phyloP scores from a whole-genome alignment of 257 asterid species.

The Prunella vulgaris region DNA sequence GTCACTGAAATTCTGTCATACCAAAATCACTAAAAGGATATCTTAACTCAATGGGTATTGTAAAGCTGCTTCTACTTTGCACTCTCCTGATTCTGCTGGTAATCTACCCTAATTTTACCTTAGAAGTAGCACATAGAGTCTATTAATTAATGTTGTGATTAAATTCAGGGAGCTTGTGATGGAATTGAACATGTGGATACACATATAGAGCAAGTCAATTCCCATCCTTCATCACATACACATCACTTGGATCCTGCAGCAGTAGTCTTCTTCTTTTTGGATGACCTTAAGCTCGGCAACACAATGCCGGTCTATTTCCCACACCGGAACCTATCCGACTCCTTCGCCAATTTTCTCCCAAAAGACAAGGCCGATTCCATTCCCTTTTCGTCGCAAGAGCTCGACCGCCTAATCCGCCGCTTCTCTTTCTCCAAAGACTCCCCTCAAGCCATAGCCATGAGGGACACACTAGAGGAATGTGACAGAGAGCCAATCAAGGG shows the following conservation, averaged over 20 bases:
- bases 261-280: constrained; percentile 51
- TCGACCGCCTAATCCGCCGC: constrained; percentile 35
- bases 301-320: constrained; percentile 50
- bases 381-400: constrained; percentile 52
- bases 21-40: not conserved
- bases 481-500: constrained; percentile 47
- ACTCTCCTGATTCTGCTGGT: not conserved
- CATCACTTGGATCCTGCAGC: constrained; percentile 46
- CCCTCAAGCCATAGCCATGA: constrained; percentile 63
- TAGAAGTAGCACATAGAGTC: not conserved
- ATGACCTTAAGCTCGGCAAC: constrained; percentile 50
- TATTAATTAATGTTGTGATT: constrained; percentile 3
- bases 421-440: constrained; percentile 46
- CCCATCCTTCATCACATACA: constrained; percentile 6
- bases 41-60: not conserved
- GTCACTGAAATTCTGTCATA: not conserved
- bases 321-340: constrained; percentile 24
- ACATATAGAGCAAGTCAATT: constrained; percentile 27
- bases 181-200: constrained; percentile 15
- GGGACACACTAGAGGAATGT: constrained; percentile 51
- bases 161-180: constrained; percentile 29
- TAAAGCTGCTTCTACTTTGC: not conserved
- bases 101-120: too few relatives aligned
- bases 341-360: constrained; percentile 36
- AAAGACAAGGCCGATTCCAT: constrained; percentile 48